These are phyloP conservation scores for Megacollybia marginata DNA, from an alignment of 768 basidiomycete genomes.

Conservation along the genomic window DNA sequence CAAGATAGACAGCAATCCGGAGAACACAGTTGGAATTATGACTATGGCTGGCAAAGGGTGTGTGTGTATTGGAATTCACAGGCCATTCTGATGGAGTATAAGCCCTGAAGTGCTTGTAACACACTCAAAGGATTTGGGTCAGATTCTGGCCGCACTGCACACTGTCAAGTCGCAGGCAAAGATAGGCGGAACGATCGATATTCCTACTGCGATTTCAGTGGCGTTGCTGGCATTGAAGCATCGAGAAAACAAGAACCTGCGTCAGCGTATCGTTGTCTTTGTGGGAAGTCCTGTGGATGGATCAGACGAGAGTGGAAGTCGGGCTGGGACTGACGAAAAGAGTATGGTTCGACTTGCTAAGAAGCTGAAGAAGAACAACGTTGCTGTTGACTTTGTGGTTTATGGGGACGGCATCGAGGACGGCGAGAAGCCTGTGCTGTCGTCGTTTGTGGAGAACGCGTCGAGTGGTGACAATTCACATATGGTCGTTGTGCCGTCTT, in stretches of 20 bases:
- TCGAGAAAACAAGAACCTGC: slow-evolving; percentile 95
- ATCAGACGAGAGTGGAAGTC: too few species aligned
- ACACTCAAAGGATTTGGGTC: slow-evolving; percentile 91
- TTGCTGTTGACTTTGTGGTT: slow-evolving; percentile 84
- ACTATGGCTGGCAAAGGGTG: slow-evolving; percentile 97
- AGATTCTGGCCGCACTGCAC: slow-evolving; percentile 79
- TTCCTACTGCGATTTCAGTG: slow-evolving; percentile 85
- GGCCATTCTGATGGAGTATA: background rate
- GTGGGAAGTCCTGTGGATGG: slow-evolving; percentile 84
- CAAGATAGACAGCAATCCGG: slow-evolving; percentile 94
- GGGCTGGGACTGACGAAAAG: slow-evolving; percentile 61
- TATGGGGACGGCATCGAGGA: slow-evolving; percentile 89
- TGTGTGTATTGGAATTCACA: slow-evolving; percentile 13
- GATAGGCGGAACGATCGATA: slow-evolving; percentile 77
- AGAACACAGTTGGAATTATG: slow-evolving; percentile 97
- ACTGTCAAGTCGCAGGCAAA: slow-evolving; percentile 41
- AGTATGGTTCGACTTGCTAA: slow-evolving; percentile 85
- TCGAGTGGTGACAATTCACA: slow-evolving; percentile 85
- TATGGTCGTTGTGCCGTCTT: slow-evolving; percentile 67
- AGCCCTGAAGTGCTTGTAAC: slow-evolving; percentile 96
- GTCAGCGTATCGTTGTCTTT: slow-evolving; percentile 93
- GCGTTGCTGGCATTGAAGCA: slow-evolving; percentile 97
- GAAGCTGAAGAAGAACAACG: slow-evolving; percentile 99
- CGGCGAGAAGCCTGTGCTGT: slow-evolving; percentile 56
- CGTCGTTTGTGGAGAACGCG: slow-evolving; percentile 76